Base-by-base conservation (phyloP, 2,329 filamentous ascomycete genomes). In the Helotiales sp. region DNA sequence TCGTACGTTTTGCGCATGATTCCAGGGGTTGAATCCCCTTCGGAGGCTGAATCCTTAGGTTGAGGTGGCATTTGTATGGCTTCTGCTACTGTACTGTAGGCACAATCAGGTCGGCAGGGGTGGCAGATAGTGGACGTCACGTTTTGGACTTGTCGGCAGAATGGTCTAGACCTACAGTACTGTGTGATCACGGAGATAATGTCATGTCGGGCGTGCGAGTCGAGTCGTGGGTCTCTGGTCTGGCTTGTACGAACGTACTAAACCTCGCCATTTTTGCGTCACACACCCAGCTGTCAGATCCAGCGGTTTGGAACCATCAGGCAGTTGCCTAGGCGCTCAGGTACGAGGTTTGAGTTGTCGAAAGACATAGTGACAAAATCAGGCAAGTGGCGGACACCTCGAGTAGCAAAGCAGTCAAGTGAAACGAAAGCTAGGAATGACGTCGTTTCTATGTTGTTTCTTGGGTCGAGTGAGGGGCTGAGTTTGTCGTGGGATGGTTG, bases 1-100 rank as follows among this genome's bases (percentile, higher is more conserved):
- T 57, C 32, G 54, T 37, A 57, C 20, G 54, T 57, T 57, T 57
- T 15, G 3, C 40, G 54, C 54, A 40, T n/a, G n/a, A n/a, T n/a
- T n/a, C n/a, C n/a, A n/a, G n/a, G n/a, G n/a, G n/a, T n/a, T n/a
- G n/a, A n/a, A n/a, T n/a, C n/a, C n/a, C n/a, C n/a, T n/a, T 34
- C 20, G 32, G 26, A 34, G 32, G 54, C 54, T 57, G 54, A 57
- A 24, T 24, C 11, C 32, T 6, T 10, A 15, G 30, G n/a, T 55
- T 22, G 52, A 34, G 3, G 37, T 43, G 13, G 13, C 37, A 43
- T 43, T 43, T 45, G 17, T 20, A 20, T 37, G 10, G 20, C 6
- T 1, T 40, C 30, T 24, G 32, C n/a, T 26, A n/a, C n/a, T n/a
- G n/a, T n/a, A n/a, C n/a, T n/a, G n/a, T n/a, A 24, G n/a, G n/a